phyloP scores from a whole-genome alignment of 768 basidiomycete species.

The Boletus rufocinnamomeus region DNA sequence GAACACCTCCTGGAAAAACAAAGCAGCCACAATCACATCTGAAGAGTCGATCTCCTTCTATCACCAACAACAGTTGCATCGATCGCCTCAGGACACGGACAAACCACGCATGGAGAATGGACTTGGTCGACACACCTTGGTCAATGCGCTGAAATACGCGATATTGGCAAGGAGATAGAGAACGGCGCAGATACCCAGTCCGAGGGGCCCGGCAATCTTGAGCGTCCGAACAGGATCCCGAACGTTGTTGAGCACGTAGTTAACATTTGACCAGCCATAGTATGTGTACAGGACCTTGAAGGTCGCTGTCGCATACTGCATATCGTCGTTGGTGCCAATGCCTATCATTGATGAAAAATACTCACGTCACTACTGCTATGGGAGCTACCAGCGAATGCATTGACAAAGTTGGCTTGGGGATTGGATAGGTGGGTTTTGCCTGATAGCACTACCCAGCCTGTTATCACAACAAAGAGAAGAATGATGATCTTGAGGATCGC shows the following conservation, averaged over 20 bases:
- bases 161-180: constrained; percentile 60
- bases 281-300: constrained; percentile 59
- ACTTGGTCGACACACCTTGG: constrained; percentile 14
- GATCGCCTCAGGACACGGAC: background rate
- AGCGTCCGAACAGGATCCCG: constrained; percentile 60
- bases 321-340: background rate
- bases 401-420: constrained; percentile 56
- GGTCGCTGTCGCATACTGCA: constrained; percentile 59
- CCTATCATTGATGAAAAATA: background rate
- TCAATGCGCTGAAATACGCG: constrained; percentile 50
- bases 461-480: constrained; percentile 53
- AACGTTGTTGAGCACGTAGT: constrained; percentile 60
- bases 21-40: constrained; percentile 55
- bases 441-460: constrained; percentile 61
- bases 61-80: background rate
- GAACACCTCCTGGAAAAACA: constrained; percentile 63
- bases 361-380: constrained; percentile 50
- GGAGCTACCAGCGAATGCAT: constrained; percentile 58
- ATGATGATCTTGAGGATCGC: constrained; percentile 57
- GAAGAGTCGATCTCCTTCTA: constrained; percentile 48
- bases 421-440: constrained; percentile 56
- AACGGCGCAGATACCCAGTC: constrained; percentile 51
- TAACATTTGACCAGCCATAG: constrained; percentile 57
- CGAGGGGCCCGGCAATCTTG: constrained; percentile 62
- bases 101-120: too few relatives aligned